Conservation (phyloP, 1,139 yeast species). For the Taphrina populina region DNA sequence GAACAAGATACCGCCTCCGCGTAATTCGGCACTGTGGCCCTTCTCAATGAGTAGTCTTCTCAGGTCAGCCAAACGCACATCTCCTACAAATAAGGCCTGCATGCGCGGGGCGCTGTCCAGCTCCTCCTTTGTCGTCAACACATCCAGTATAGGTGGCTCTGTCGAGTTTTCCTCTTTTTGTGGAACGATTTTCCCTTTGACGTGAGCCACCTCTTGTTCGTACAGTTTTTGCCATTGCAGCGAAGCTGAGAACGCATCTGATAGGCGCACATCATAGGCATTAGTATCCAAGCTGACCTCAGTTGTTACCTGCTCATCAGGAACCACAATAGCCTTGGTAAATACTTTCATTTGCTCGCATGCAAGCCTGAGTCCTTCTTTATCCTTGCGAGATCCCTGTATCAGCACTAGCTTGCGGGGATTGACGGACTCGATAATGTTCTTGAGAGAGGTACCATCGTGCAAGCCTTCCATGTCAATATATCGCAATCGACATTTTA, state of each 20-base stretch:
- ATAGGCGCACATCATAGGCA: constrained; percentile 70
- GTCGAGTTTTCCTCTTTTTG: constrained; percentile 36
- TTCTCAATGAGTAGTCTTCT: constrained; percentile 59
- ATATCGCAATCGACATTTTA: constrained; percentile 68
- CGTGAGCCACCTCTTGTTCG: constrained; percentile 78
- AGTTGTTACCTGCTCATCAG: constrained; percentile 37
- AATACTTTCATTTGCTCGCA: constrained; percentile 37
- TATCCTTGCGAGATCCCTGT: constrained; percentile 35
- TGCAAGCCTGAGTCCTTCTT: constrained; percentile 35
- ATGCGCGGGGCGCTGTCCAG: constrained; percentile 44
- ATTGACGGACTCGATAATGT: constrained; percentile 74
- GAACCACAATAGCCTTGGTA: constrained; percentile 38
- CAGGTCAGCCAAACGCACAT: constrained; percentile 77
- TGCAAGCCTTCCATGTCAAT: constrained; percentile 84
- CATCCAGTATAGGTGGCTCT: constrained; percentile 40
- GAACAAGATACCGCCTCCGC: constrained; percentile 89
- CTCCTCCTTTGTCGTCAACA: constrained; percentile 42
- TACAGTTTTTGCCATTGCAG: constrained; percentile 85
- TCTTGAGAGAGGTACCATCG: constrained; percentile 75
- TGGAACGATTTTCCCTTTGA: constrained; percentile 53
- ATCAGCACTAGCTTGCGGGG: constrained; percentile 69
- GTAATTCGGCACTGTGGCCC: constrained; percentile 78
- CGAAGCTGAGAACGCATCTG: constrained; percentile 60
- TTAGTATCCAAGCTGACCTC: constrained; percentile 42
- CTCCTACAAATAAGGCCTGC: constrained; percentile 74